Evolutionary conservation across 108 stramenopile genomes (phyloP), one percentile per base, ranked within the genome.

Genomic region (Pinguiococcus pyrenoidosus): DNA sequence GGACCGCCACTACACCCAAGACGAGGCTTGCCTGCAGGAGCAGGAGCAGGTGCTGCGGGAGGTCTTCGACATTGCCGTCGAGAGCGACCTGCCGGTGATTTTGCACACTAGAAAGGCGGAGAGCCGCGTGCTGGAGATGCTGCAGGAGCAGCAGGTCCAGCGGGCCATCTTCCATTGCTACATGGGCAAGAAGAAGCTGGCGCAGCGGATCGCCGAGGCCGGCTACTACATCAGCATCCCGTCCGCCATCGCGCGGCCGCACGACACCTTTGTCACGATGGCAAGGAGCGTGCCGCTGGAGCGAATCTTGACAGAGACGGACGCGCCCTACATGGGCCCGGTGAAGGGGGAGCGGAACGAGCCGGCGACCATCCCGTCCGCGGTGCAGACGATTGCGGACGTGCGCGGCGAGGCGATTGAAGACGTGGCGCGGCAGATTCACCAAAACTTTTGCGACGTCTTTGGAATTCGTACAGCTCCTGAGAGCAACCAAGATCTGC

Each of bases 301-400:
- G 10, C 33, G 46, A 13, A 37, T 64, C 7, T 26, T 64, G 25
- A 64, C 56, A 57, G 63, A 64, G 38, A 64, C 63, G n/a, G 63
- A 64, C 35, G 25, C 46, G 13, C 63, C 63, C 27, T 64, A 58
- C 22, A 56, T 56, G 56, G 55, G 63, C 12, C 49, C 56, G 12
- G 63, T 51, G 17, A 56, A 56, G 46, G 56, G 54, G 3, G 52
- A 34, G 26, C 24, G 36, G 28, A 62, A 62, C 27, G 44, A 41
- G 28, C 60, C 60, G n/a, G 9, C 22, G 21, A 62, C 60, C 14
- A 43, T 62, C 29, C 37, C 44, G 16, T 16, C 22, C 7, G 41
- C 29, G 6, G 43, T 54, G 25, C 10, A 14, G n/a, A 32, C 51
- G 4, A 51, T 62, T 33, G 60, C 60, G 8, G 42, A 12, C 4